Percentiles rank a stretch among this genome's conserved stretches.
phyloP scores from a whole-genome alignment of 2,329 filamentous ascomycete genomes.

The Biscogniauxia marginata region DNA sequence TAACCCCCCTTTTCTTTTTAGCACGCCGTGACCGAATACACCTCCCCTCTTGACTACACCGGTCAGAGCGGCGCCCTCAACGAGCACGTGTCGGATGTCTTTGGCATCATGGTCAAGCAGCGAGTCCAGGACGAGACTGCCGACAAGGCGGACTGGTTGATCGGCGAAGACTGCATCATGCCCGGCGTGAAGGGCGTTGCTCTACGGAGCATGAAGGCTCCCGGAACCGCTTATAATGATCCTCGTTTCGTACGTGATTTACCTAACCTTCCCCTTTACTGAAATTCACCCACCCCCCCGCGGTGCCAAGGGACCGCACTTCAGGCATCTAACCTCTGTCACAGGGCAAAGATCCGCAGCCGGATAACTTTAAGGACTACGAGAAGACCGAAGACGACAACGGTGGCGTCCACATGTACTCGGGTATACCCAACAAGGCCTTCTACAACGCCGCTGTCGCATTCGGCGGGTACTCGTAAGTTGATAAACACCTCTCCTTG shows the following conservation, averaged over 20 bases:
- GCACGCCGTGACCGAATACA: slow-evolving; percentile 53
- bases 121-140: slow-evolving; percentile 44
- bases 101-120: slow-evolving; percentile 59
- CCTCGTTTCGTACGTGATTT: slow-evolving; percentile 42
- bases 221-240: slow-evolving; percentile 53
- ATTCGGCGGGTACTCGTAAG: slow-evolving; percentile 46
- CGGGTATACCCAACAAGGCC: slow-evolving; percentile 57
- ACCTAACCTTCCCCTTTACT: not conserved
- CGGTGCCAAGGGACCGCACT: too few species aligned
- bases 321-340: not conserved
- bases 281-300: too few species aligned
- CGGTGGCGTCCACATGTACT: slow-evolving; percentile 55
- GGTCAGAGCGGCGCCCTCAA: slow-evolving; percentile 55
- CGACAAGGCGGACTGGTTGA: slow-evolving; percentile 51
- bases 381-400: slow-evolving; percentile 43
- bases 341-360: slow-evolving; percentile 51
- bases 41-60: slow-evolving; percentile 48
- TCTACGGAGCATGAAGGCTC: slow-evolving; percentile 53
- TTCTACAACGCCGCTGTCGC: slow-evolving; percentile 49
- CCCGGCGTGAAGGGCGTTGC: slow-evolving; percentile 51
- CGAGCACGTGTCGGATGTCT: slow-evolving; percentile 56
- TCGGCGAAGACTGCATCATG: slow-evolving; percentile 52
- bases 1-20: slow-evolving; percentile 7
- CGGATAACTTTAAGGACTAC: slow-evolving; percentile 46
- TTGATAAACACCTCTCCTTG: not conserved